Conservation (phyloP, 2,329 filamentous ascomycete genomes). For the Diaporthe sp. region DNA sequence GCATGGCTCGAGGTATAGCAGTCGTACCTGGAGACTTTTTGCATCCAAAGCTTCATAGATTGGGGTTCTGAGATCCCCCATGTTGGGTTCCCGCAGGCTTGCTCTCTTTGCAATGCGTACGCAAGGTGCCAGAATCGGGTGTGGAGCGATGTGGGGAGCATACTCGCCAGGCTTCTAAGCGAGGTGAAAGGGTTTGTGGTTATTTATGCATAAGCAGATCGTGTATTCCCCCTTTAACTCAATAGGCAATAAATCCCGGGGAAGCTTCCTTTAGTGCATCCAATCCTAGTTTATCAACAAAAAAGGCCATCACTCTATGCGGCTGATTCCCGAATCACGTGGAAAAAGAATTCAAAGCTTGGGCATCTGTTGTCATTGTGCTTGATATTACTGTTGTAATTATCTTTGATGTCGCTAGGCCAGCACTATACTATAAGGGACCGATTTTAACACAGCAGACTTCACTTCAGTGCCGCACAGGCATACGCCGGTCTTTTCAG, state of each 20-base stretch:
- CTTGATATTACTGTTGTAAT: background rate
- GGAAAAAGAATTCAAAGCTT: background rate
- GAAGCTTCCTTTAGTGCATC: background rate
- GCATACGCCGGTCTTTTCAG: too few relatives aligned
- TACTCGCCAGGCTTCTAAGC: background rate
- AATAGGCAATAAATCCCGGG: conserved; percentile 19
- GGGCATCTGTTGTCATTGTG: too few relatives aligned
- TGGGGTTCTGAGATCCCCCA: background rate
- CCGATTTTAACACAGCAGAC: background rate
- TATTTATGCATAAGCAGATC: background rate
- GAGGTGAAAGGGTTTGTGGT: background rate
- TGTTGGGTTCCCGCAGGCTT: background rate
- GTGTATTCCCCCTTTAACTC: background rate
- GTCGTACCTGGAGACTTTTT: background rate
- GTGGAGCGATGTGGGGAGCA: background rate
- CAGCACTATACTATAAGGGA: background rate
- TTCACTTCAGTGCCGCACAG: too few relatives aligned
- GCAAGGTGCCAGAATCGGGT: background rate
- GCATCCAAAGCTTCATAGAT: background rate
- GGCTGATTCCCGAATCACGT: background rate
- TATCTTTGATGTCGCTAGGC: background rate
- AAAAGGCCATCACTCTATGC: background rate
- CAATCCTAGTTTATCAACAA: background rate
- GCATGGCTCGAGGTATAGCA: background rate
- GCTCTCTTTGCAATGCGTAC: background rate